Percentiles rank a stretch among this genome's conserved stretches.
phyloP scores from a whole-genome alignment of 2,329 filamentous ascomycete genomes.

The Harringtonia aguacate region DNA sequence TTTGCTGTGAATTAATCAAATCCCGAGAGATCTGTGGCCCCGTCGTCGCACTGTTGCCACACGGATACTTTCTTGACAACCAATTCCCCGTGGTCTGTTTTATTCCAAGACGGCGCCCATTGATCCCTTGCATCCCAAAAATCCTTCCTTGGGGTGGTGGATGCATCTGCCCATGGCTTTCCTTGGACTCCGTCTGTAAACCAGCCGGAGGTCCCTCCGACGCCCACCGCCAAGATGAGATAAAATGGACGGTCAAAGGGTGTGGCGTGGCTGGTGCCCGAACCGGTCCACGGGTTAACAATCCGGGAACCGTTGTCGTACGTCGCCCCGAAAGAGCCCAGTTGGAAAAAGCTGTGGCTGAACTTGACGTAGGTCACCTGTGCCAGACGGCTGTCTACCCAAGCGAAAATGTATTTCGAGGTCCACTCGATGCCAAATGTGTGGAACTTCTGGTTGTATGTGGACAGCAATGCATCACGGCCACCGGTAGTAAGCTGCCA shows the following conservation, averaged over 20 bases:
- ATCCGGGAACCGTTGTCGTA: slow-evolving; percentile 5
- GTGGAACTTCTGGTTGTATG: slow-evolving; percentile 4
- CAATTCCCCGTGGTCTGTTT: slow-evolving; percentile 9
- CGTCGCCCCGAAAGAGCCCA: slow-evolving; percentile 5
- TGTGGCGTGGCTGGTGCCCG: slow-evolving; percentile 15
- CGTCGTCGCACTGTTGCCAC: slow-evolving; percentile 10
- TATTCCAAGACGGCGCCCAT: background rate
- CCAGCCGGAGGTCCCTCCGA: slow-evolving; percentile 37
- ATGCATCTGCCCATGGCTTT: slow-evolving; percentile 10
- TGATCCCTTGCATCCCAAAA: slow-evolving; percentile 7
- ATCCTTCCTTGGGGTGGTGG: slow-evolving; percentile 3
- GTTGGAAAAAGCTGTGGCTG: slow-evolving; percentile 1
- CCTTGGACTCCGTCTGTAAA: slow-evolving; percentile 19
- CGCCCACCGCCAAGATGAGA: slow-evolving; percentile 39
- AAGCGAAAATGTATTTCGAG: slow-evolving; percentile 8
- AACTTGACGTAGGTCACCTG: slow-evolving; percentile 9
- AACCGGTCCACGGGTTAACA: slow-evolving; percentile 3
- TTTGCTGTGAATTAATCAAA: background rate
- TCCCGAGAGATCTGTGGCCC: slow-evolving; percentile 5
- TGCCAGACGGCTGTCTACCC: slow-evolving; percentile 7
- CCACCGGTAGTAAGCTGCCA: slow-evolving; percentile 6
- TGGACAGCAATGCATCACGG: slow-evolving; percentile 4
- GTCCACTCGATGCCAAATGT: slow-evolving; percentile 10
- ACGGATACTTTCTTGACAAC: slow-evolving; percentile 6
- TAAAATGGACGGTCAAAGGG: slow-evolving; percentile 43